Conservation (phyloP, 306 rosid genomes). For the Sesbania bispinosa region DNA sequence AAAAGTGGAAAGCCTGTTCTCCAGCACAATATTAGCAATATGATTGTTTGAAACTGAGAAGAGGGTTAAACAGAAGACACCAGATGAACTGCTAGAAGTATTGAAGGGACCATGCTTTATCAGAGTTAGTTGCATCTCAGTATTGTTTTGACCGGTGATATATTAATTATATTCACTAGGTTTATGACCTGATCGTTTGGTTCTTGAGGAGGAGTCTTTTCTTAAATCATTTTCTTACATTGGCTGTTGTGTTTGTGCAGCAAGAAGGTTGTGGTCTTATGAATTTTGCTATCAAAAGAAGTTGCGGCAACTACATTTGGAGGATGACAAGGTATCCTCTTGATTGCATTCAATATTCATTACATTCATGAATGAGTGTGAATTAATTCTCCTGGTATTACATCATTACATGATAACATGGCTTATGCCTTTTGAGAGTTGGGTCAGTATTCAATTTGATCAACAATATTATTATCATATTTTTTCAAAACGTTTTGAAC, state of each 20-base stretch:
- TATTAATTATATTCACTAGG: background rate
- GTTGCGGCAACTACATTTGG: constrained; percentile 82
- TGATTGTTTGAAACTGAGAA: constrained; percentile 87
- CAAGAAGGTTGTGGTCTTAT: constrained; percentile 98
- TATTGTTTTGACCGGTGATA: constrained; percentile 1
- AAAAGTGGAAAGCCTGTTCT: constrained; percentile 53
- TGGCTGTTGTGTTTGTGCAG: constrained; percentile 49
- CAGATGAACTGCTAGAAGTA: constrained; percentile 89
- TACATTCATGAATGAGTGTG: constrained; percentile 2
- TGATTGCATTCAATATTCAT: constrained; percentile 19
- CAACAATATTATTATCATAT: background rate
- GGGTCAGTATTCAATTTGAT: background rate
- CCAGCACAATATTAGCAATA: constrained; percentile 69
- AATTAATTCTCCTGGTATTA: background rate
- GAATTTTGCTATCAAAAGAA: constrained; percentile 86
- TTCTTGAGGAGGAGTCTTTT: background rate
- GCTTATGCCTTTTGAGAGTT: background rate
- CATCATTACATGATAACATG: background rate
- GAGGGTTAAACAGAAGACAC: constrained; percentile 76
- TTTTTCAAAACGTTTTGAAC: background rate
- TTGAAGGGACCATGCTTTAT: constrained; percentile 69
- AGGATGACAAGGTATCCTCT: constrained; percentile 68
- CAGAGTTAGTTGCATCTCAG: constrained; percentile 50
- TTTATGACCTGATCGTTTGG: background rate
- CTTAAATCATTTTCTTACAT: constrained; percentile 19